phyloP scores from a whole-genome alignment of 169 alveolate species.

The Perkinsus marinus region DNA sequence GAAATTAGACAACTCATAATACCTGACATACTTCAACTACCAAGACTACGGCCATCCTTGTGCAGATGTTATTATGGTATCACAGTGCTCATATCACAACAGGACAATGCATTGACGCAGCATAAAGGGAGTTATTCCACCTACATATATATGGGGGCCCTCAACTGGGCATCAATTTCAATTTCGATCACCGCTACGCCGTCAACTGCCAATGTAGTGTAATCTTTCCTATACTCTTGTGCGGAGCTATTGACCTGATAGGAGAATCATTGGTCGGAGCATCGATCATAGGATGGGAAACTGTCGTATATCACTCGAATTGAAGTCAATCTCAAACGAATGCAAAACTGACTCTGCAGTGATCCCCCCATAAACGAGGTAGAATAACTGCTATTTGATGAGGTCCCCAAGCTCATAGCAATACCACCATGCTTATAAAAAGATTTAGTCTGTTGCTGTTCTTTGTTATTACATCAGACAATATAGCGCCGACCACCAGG shows the following conservation, averaged over 20 bases:
- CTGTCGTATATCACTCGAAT: too few species aligned
- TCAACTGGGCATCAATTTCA: neutral
- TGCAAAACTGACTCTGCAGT: too few species aligned
- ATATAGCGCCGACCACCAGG: neutral
- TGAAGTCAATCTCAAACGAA: too few species aligned
- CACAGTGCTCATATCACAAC: too few species aligned
- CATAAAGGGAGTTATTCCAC: neutral
- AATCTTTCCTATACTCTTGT: neutral
- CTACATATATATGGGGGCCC: neutral
- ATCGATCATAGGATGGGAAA: too few species aligned
- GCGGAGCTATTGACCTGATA: neutral
- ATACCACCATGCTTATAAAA: too few species aligned
- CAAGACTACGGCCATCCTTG: neutral
- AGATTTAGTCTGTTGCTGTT: too few species aligned
- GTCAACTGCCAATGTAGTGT: neutral
- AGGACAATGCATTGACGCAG: neutral
- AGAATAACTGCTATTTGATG: neutral
- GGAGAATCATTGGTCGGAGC: neutral
- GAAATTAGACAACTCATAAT: constrained; percentile 11
- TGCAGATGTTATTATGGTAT: too few species aligned
- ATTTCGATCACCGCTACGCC: neutral
- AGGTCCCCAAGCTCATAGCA: too few species aligned
- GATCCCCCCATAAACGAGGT: neutral
- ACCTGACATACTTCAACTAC: neutral
- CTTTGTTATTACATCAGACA: neutral